phyloP scores from a whole-genome alignment of 2,329 filamentous ascomycete genomes.

The Leptodontidium sp. region DNA sequence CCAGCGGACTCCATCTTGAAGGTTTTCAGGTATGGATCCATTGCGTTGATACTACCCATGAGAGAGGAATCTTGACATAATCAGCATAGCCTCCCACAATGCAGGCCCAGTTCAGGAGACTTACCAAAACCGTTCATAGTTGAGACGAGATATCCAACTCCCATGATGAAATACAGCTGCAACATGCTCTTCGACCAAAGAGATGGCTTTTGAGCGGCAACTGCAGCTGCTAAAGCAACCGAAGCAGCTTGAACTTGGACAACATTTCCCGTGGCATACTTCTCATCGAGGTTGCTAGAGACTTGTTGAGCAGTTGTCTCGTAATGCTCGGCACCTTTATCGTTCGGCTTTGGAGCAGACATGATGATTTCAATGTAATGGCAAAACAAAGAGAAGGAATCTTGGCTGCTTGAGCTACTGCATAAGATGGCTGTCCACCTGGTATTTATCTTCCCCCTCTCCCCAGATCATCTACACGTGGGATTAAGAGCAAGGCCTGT shows the following conservation, averaged over 20 bases:
- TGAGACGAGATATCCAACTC: conserved; percentile 52
- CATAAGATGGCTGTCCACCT: neutral
- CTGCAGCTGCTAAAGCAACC: conserved; percentile 47
- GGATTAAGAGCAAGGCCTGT: neutral
- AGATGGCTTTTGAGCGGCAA: conserved; percentile 46
- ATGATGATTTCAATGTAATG: conserved; percentile 18
- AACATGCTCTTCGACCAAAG: conserved; percentile 53
- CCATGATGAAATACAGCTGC: conserved; percentile 52
- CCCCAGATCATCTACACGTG: neutral
- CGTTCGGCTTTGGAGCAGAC: conserved; percentile 29
- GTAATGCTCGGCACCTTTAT: conserved; percentile 30
- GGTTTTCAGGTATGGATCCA: conserved; percentile 57
- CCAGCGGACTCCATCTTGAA: conserved; percentile 58
- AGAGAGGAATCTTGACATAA: conserved; percentile 58
- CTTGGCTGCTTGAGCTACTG: too few species aligned
- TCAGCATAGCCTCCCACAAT: neutral
- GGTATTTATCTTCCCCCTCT: neutral
- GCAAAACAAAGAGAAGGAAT: neutral
- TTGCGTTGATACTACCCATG: conserved; percentile 60
- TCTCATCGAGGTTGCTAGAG: conserved; percentile 30
- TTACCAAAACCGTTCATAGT: conserved; percentile 62
- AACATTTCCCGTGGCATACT: conserved; percentile 34
- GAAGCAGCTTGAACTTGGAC: conserved; percentile 49
- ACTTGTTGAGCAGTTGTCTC: conserved; percentile 16
- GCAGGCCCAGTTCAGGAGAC: neutral